Percentiles rank a stretch among this genome's conserved stretches.
phyloP scores from a whole-genome alignment of 306 rosid species.

The Trifolium fragiferum region DNA sequence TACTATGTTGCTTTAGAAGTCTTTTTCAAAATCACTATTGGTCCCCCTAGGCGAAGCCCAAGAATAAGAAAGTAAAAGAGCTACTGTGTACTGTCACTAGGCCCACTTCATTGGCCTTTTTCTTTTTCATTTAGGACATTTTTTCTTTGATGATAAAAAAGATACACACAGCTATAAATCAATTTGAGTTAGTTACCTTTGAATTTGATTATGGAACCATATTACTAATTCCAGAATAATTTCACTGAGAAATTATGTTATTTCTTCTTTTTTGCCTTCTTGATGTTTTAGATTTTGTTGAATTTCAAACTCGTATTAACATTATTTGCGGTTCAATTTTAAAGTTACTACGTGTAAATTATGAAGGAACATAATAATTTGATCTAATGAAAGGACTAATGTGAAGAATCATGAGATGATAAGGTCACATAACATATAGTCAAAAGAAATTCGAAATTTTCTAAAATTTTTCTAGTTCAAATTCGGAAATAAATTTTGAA shows the following conservation, averaged over 20 bases:
- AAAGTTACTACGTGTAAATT: background rate
- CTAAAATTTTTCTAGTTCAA: too few relatives aligned
- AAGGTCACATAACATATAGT: too few relatives aligned
- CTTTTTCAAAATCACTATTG: constrained; percentile 29
- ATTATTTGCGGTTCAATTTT: background rate
- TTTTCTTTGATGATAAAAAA: constrained; percentile 12
- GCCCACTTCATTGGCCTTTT: constrained; percentile 38
- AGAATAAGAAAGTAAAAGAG: constrained; percentile 37
- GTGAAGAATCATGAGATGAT: too few relatives aligned
- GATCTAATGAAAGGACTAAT: background rate
- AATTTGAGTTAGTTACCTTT: background rate
- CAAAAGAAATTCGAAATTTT: too few relatives aligned
- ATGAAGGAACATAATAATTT: background rate
- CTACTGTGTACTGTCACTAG: background rate
- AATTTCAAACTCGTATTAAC: background rate
- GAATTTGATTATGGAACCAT: constrained; percentile 22
- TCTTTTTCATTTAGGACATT: constrained; percentile 34
- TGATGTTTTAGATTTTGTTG: background rate
- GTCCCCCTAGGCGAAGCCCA: constrained; percentile 34
- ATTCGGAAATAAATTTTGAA: too few relatives aligned
- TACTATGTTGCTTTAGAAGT: constrained; percentile 23
- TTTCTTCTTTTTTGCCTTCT: background rate
- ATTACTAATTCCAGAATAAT: background rate
- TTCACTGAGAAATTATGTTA: background rate
- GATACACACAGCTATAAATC: background rate